phyloP scores from a whole-genome alignment of 371 early-diverging fungal genomes.

The Funneliformis caledonium region DNA sequence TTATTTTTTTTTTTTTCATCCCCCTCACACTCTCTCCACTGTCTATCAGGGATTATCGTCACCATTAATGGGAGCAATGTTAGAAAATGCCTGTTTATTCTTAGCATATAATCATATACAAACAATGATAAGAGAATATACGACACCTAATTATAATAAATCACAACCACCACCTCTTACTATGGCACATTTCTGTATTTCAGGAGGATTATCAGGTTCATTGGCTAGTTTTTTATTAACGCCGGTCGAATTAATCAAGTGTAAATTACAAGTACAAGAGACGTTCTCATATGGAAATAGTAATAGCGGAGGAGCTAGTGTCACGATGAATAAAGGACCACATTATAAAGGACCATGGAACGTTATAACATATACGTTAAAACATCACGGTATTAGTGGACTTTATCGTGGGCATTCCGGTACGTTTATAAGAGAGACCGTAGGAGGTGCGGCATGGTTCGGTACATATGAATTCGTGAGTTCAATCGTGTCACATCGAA shows the following conservation, averaged over 20 bases:
- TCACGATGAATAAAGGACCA: constrained; percentile 13
- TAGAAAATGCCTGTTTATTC: constrained; percentile 93
- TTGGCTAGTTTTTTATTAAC: constrained; percentile 88
- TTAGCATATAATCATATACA: constrained; percentile 87
- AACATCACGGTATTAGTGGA: constrained; percentile 49
- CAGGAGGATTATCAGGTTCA: constrained; percentile 88
- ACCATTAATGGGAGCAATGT: constrained; percentile 91
- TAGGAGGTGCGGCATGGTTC: constrained; percentile 97
- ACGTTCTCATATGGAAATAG: constrained; percentile 20
- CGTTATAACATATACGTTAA: constrained; percentile 26
- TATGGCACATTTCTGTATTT: constrained; percentile 73
- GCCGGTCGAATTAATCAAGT: constrained; percentile 95
- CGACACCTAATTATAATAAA: constrained; percentile 11
- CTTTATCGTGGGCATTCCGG: constrained; percentile 90
- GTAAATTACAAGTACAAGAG: constrained; percentile 89
- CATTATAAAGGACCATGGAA: constrained; percentile 29
- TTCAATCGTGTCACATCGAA: constrained; percentile 56
- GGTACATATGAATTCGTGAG: constrained; percentile 88
- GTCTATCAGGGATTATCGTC: constrained; percentile 79
- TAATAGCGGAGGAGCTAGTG: neutral
- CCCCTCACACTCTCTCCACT: neutral
- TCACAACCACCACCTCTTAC: constrained; percentile 52
- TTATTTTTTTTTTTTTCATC: neutral
- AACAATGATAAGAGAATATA: constrained; percentile 58
- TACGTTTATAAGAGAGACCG: constrained; percentile 86